Evolutionary conservation across 179 eudicot species (phyloP).

Genomic region (Drosera spatulata): DNA sequence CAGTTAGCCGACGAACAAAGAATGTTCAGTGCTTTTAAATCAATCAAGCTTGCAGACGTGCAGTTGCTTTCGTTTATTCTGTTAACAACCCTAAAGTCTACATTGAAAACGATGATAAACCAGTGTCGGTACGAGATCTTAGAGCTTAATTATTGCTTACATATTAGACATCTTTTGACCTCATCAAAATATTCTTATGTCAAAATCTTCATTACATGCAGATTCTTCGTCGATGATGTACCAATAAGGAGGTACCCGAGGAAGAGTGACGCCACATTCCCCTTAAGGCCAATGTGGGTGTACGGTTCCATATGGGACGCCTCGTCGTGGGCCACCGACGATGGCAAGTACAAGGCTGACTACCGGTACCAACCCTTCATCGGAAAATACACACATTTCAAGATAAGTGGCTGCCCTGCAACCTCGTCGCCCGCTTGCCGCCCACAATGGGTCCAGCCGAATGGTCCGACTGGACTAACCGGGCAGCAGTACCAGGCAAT

Average conservation of each 20-base stretch:
- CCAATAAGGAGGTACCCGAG: constrained; percentile 17
- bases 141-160: too few species aligned
- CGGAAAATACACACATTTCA: constrained; percentile 8
- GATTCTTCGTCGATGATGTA: constrained; percentile 16
- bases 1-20: too few species aligned
- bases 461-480: constrained; percentile 4
- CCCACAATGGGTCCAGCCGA: constrained; percentile 5
- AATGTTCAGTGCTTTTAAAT: too few species aligned
- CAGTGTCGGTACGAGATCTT: too few species aligned
- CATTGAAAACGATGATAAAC: too few species aligned
- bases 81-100: too few species aligned
- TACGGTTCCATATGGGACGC: constrained; percentile 20
- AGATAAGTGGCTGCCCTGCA: constrained; percentile 7
- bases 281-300: constrained; percentile 14
- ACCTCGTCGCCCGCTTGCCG: not conserved
- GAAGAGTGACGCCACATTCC: constrained; percentile 14
- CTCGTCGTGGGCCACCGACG: constrained; percentile 16
- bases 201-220: not conserved
- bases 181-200: too few species aligned
- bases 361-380: constrained; percentile 16
- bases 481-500: constrained; percentile 5
- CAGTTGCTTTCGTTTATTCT: too few species aligned
- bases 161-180: too few species aligned
- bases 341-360: constrained; percentile 15
- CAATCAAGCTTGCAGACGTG: too few species aligned